A percentile compares a stretch with the other conserved stretches of the same genome.
Conservation (phyloP, 2,329 filamentous ascomycete genomes). For the Cytospora chrysosperma region DNA sequence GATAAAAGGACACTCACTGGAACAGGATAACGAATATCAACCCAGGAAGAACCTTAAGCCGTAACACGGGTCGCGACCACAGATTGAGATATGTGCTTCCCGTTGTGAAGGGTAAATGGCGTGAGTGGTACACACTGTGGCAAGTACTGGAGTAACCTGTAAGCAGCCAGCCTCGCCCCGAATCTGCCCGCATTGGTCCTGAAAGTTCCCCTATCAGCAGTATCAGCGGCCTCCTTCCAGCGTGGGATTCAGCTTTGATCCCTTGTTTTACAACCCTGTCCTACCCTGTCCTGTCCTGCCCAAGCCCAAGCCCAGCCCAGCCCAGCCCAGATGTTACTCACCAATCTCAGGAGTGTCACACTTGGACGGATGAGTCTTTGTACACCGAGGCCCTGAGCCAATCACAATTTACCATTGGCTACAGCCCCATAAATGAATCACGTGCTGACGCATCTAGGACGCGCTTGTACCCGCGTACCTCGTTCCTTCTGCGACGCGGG, state of each 20-base stretch:
- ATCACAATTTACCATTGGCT: neutral
- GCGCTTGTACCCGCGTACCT: slow-evolving; percentile 10
- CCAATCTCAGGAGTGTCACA: slow-evolving; percentile 16
- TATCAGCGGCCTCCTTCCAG: neutral
- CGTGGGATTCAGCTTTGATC: neutral
- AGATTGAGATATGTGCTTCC: no score
- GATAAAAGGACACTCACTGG: no score
- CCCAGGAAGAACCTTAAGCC: no score
- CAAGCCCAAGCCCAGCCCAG: no score
- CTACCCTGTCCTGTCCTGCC: no score
- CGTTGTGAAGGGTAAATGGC: neutral
- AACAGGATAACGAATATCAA: no score
- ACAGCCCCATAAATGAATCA: slow-evolving; percentile 10
- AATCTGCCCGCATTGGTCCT: neutral
- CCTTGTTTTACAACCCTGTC: slow-evolving; percentile 14
- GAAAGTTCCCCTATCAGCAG: slow-evolving; percentile 1
- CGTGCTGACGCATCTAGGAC: slow-evolving; percentile 13
- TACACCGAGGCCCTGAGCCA: slow-evolving; percentile 11
- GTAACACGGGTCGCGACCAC: no score
- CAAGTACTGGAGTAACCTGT: neutral
- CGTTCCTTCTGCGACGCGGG: slow-evolving; percentile 16
- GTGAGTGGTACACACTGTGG: slow-evolving; percentile 1
- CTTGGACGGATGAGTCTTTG: slow-evolving; percentile 23
- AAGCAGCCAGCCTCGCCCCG: neutral
- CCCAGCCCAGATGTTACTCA: slow-evolving; percentile 16